Percentiles rank a stretch among this genome's conserved stretches.
Evolutionary conservation across 1,284 basidiomycete species (phyloP).

Genomic region (Pisolithus thermaeus): DNA sequence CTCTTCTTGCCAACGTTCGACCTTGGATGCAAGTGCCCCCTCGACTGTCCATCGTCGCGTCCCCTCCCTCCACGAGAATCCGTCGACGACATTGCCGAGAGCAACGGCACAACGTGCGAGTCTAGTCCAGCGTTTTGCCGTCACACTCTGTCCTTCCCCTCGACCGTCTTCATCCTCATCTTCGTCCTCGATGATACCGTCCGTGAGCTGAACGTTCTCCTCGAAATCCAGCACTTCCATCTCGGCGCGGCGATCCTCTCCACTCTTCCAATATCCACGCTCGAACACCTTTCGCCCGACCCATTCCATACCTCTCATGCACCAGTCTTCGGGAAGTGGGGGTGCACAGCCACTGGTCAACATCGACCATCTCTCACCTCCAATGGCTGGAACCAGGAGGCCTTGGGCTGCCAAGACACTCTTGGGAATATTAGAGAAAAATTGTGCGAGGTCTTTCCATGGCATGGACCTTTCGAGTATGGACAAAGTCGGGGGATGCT

Average conservation of each 20-base stretch:
- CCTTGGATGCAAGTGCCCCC: constrained; percentile 64
- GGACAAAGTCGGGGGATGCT: constrained; percentile 54
- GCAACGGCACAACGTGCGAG: constrained; percentile 68
- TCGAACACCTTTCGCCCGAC: constrained; percentile 84
- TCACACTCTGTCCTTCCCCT: constrained; percentile 20
- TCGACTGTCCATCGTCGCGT: constrained; percentile 63
- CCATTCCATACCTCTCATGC: constrained; percentile 93
- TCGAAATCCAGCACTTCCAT: constrained; percentile 71
- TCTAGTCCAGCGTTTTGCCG: constrained; percentile 63
- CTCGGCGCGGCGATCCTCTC: constrained; percentile 64
- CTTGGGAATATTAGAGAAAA: constrained; percentile 62
- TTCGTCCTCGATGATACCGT: constrained; percentile 79
- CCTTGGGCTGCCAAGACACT: constrained; percentile 47
- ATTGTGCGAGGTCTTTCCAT: constrained; percentile 71
- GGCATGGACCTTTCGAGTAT: constrained; percentile 76
- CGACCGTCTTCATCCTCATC: constrained; percentile 47
- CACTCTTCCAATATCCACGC: constrained; percentile 83
- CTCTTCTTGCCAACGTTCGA: constrained; percentile 65
- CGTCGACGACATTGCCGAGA: constrained; percentile 68
- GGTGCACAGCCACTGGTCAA: constrained; percentile 60
- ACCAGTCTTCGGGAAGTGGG: constrained; percentile 93
- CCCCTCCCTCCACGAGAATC: constrained; percentile 64
- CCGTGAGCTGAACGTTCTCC: constrained; percentile 53
- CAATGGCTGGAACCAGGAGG: constrained; percentile 21
- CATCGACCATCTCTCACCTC: constrained; percentile 48